Base-by-base conservation (phyloP, 352 stramenopile genomes). In the Phytophthora meadii region DNA sequence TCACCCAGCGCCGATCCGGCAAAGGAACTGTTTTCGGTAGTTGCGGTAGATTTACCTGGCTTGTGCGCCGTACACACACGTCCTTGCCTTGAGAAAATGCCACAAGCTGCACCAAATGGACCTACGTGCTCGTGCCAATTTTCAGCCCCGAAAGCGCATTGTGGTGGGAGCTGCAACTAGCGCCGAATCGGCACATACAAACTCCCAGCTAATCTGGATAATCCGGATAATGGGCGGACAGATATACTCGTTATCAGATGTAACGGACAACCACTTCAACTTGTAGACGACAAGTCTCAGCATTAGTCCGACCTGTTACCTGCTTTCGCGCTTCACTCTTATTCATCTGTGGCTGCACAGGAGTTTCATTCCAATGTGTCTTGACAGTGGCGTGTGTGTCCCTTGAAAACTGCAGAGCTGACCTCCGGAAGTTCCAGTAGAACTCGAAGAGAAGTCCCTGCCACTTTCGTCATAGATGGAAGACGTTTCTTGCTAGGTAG, bases 251-350 rank as follows among this genome's bases (percentile, higher is more conserved):
- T 32, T 42, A 51, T 57, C 37, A 58, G 37, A n/a, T 2, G 22
- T 60, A 65, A 59, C 57, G 47, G 19, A 59, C 32, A 54, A 62
- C 42, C 27, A 47, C 14, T 25, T 17, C 28, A 51, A 52, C 37
- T 28, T 44, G 30, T 30, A 34, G 28, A 41, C 36, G 52, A 58
- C 56, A 52, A 41, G 12, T 53, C 24, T 28, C 22, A 44, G 17
- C 34, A 28, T 55, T 37, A 17, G 24, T 70, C 61, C 61, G 61
- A 54, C 54, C 61, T 65, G 24, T 37, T 41, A 42, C 32, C 28
- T 54, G 30, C 48, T 54, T 54, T 54, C 34, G 12, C 2, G 15
- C 28, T 40, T 14, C 25, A 49, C 59, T 61, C 46, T 53, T 70
- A 65, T 70, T 65, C 61, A 34, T 50, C 32, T 3, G 30, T 36